Evolutionary conservation across 768 basidiomycete genomes (phyloP).

Genomic region (Trametopsis cervina): DNA sequence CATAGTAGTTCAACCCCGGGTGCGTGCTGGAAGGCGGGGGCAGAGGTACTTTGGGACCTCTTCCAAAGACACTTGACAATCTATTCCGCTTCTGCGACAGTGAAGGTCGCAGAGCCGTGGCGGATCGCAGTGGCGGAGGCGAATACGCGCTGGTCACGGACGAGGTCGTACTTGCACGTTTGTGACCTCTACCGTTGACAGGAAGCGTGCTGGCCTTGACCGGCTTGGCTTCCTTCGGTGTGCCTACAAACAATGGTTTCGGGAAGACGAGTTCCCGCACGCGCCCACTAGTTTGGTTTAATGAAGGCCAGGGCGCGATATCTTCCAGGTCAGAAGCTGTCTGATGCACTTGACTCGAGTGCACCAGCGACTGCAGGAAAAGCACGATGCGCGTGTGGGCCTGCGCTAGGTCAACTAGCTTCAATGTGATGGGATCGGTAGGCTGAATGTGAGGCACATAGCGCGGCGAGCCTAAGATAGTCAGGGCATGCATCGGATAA

Average conservation of each 20-base stretch:
- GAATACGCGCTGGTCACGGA: background rate
- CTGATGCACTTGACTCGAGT: constrained; percentile 47
- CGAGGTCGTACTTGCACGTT: constrained; percentile 6
- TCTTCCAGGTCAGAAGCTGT: constrained; percentile 40
- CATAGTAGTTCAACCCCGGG: constrained; percentile 37
- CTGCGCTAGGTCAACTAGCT: constrained; percentile 42
- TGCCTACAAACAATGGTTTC: constrained; percentile 53
- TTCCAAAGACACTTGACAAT: constrained; percentile 33
- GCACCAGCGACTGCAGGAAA: constrained; percentile 63
- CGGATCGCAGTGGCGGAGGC: too few relatives aligned
- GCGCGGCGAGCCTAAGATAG: constrained; percentile 27
- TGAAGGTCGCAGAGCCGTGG: constrained; percentile 14
- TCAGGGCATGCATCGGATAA: constrained; percentile 65
- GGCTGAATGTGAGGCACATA: constrained; percentile 1
- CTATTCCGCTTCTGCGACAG: constrained; percentile 6
- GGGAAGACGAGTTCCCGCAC: constrained; percentile 65
- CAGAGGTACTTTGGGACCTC: constrained; percentile 20
- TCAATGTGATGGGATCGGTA: constrained; percentile 18
- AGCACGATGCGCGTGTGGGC: constrained; percentile 74
- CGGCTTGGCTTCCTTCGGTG: background rate
- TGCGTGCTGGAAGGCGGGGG: constrained; percentile 45
- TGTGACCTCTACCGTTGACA: constrained; percentile 1
- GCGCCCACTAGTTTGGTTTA: constrained; percentile 14
- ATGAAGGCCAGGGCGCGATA: constrained; percentile 13
- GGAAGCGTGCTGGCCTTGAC: background rate